Evolutionary conservation across 1,139 yeast genomes (phyloP).

Genomic region (Geotrichum carabidarum): DNA sequence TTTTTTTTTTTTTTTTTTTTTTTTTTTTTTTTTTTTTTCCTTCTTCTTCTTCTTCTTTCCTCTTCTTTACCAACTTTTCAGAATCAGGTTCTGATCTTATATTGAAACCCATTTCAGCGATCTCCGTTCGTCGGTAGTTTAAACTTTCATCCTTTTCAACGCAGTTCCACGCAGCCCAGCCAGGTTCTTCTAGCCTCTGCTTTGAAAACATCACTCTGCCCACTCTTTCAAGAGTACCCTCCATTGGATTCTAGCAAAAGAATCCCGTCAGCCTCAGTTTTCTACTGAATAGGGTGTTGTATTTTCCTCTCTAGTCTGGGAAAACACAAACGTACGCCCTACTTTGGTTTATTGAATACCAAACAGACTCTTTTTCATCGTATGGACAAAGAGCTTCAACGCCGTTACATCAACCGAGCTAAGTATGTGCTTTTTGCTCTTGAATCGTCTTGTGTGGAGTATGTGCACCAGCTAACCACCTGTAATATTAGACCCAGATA

Average conservation of each 20-base stretch:
- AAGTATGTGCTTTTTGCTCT: constrained; percentile 30
- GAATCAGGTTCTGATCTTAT: background rate
- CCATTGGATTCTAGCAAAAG: background rate
- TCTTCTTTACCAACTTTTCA: background rate
- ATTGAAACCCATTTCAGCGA: too few relatives aligned
- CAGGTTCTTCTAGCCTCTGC: background rate
- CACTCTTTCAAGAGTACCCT: background rate
- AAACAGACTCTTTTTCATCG: constrained; percentile 28
- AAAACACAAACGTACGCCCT: constrained; percentile 27
- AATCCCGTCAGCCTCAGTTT: constrained; percentile 5
- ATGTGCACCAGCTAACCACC: background rate
- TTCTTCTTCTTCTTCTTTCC: background rate
- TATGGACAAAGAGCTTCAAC: constrained; percentile 40
- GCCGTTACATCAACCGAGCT: constrained; percentile 41
- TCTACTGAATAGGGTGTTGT: constrained; percentile 26
- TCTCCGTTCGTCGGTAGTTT: background rate
- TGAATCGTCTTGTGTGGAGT: background rate
- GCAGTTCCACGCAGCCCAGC: background rate
- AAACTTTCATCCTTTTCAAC: too few relatives aligned
- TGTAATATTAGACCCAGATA: constrained; percentile 30
- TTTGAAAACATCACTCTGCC: background rate
- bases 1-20: constrained; percentile 2
- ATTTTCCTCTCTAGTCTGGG: constrained; percentile 30
- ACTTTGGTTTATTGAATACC: constrained; percentile 21
- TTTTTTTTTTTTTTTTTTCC: background rate